phyloP scores from a whole-genome alignment of 2,329 filamentous ascomycete species.

The Paradendryphiella salina region DNA sequence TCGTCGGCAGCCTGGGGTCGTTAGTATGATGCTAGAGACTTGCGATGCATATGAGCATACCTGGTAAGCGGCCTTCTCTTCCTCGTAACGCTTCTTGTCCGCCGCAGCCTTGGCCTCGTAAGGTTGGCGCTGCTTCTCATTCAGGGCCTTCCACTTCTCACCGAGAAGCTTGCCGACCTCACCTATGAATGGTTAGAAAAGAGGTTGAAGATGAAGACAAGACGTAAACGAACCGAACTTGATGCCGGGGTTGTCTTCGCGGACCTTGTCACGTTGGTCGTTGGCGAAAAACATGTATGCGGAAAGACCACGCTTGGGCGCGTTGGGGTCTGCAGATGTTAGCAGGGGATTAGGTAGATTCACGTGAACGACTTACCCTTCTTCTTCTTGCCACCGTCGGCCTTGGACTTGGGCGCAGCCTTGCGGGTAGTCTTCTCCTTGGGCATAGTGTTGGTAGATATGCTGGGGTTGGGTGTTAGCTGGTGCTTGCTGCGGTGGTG shows the following conservation, averaged over 20 bases:
- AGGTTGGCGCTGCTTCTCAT: slow-evolving; percentile 86
- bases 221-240: slow-evolving; percentile 71
- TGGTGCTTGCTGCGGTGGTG: slow-evolving; percentile 12
- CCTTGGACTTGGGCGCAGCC: slow-evolving; percentile 51
- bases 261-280: slow-evolving; percentile 96
- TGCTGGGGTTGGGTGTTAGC: slow-evolving; percentile 19
- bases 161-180: slow-evolving; percentile 98
- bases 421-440: slow-evolving; percentile 68
- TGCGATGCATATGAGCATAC: slow-evolving; percentile 21
- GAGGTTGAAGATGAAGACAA: background rate
- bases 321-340: slow-evolving; percentile 76
- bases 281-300: slow-evolving; percentile 99
- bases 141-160: slow-evolving; percentile 97
- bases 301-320: slow-evolving; percentile 97
- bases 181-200: slow-evolving; percentile 55
- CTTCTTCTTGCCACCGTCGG: slow-evolving; percentile 67
- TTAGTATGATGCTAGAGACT: slow-evolving; percentile 16
- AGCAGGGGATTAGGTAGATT: slow-evolving; percentile 7
- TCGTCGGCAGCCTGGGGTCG: slow-evolving; percentile 36
- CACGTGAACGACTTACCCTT: slow-evolving; percentile 59
- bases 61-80: slow-evolving; percentile 83
- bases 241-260: slow-evolving; percentile 97
- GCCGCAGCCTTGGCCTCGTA: slow-evolving; percentile 96
- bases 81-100: slow-evolving; percentile 99
- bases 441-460: slow-evolving; percentile 59